These are phyloP conservation scores for Podila epigama DNA, from an alignment of 192 early-diverging fungal genomes.

Conservation along the genomic window DNA sequence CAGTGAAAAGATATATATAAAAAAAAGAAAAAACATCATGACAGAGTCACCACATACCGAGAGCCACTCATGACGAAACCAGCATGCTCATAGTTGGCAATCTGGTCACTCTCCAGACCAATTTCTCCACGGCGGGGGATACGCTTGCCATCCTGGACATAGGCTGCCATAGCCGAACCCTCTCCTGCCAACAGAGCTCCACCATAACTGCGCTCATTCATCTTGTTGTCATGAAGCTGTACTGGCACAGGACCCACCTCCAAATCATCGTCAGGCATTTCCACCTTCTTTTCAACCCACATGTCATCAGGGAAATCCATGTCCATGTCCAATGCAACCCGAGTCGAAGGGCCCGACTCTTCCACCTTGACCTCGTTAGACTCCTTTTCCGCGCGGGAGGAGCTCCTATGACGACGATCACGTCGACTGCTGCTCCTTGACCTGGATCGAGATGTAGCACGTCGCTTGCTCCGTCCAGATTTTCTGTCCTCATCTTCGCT, in stretches of 20 bases:
- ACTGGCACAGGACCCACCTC: constrained; percentile 75
- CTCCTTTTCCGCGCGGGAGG: neutral
- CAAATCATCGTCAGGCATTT: constrained; percentile 66
- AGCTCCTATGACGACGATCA: constrained; percentile 5
- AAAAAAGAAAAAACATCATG: neutral
- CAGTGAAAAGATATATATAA: neutral
- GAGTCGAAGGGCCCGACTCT: neutral
- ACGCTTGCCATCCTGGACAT: constrained; percentile 90
- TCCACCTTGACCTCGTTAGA: neutral
- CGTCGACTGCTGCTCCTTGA: constrained; percentile 5
- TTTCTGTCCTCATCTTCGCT: constrained; percentile 24
- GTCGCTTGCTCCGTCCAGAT: constrained; percentile 1
- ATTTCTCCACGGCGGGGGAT: constrained; percentile 98
- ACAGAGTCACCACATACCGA: constrained; percentile 55
- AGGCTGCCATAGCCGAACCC: constrained; percentile 90
- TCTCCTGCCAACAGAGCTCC: constrained; percentile 86
- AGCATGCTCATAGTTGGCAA: constrained; percentile 81
- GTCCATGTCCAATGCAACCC: constrained; percentile 29
- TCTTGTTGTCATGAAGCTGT: constrained; percentile 59
- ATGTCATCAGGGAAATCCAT: constrained; percentile 56
- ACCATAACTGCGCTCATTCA: constrained; percentile 80
- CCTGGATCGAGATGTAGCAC: neutral
- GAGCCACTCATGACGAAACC: constrained; percentile 98
- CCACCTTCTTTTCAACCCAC: constrained; percentile 72
- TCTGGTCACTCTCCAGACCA: constrained; percentile 85